These are phyloP conservation scores for Hemisphaericaspora subhashii DNA, from an alignment of 1,139 yeast genomes.

Conservation along the genomic window DNA sequence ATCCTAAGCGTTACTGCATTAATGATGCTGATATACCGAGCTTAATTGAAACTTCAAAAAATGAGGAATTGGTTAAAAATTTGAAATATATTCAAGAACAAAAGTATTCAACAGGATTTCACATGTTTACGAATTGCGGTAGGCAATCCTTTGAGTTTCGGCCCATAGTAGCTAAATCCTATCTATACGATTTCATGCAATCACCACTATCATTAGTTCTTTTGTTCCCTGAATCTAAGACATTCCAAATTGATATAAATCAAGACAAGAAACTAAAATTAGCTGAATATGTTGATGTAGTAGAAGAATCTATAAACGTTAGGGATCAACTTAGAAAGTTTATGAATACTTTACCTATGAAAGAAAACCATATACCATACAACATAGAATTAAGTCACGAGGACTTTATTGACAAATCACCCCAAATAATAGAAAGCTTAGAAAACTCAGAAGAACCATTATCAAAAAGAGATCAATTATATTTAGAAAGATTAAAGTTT, in stretches of 20 bases:
- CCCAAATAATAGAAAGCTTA: constrained; percentile 14
- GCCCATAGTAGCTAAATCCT: constrained; percentile 38
- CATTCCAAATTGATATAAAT: constrained; percentile 20
- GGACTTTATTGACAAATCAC: constrained; percentile 24
- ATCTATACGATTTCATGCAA: constrained; percentile 44
- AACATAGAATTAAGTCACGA: constrained; percentile 19
- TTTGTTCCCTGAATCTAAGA: constrained; percentile 23
- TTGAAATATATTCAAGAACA: constrained; percentile 10
- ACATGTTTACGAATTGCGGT: constrained; percentile 34
- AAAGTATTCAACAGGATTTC: constrained; percentile 35
- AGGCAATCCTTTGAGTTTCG: constrained; percentile 29
- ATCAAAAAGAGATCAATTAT: constrained; percentile 16
- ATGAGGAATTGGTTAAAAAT: constrained; percentile 9
- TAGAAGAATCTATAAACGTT: constrained; percentile 5
- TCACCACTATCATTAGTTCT: constrained; percentile 40
- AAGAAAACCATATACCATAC: constrained; percentile 4
- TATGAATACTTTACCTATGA: constrained; percentile 5
- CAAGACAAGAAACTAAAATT: constrained; percentile 16
- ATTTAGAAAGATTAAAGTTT: constrained; percentile 16
- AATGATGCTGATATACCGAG: constrained; percentile 26
- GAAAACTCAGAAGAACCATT: constrained; percentile 6
- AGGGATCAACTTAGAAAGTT: constrained; percentile 8
- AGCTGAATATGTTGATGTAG: constrained; percentile 13
- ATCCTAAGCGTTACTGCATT: constrained; percentile 26
- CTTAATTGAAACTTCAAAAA: constrained; percentile 6